Evolutionary conservation across 2,329 filamentous ascomycete species (phyloP), one percentile per base, ranked within the genome.

Genomic region (Phaeosphaeriaceae sp.): DNA sequence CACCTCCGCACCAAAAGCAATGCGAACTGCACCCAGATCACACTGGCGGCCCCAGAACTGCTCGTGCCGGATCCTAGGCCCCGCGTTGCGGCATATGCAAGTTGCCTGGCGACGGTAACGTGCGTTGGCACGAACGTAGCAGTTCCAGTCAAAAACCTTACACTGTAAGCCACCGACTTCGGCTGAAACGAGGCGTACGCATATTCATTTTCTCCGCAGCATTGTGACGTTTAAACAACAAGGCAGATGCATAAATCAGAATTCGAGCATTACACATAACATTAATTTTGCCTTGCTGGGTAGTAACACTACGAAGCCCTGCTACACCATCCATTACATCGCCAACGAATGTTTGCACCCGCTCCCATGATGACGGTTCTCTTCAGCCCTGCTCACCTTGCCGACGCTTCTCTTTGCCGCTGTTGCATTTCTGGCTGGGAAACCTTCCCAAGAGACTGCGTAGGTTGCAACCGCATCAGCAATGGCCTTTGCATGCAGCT

Each of bases 401-500:
- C 39, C 43, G 6, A 52, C 36, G 13, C 48, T 52, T 38, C 44
- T 52, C 48, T 45, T 54, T 16, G 47, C 12, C 4, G 34, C 20
- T 5, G 48, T 48, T 4, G 39, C 42, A 20, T 47, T 48, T 46
- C 60, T 63, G 45, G 61, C 54, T 6, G 66, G 67, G 58, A 72
- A 60, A n/a, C 62, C 62, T 11, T 58, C 54, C 58, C 58, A 62
- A 4, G 59, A 62, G 9, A 46, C 43, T 7, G 60, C 63, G 50
- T 73, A 74, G 47, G 60, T 63, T 2, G 69, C 69, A 5, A 74
- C 68, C 37, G 66, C 55, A 32, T 62, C 62, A 34, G 71, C 72
- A 51, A 74, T 73, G 29, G 58, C 70, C 47, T 67, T 63, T 2
- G 61, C 54, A 51, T 71, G 60, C 17, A 68, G 42, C 43, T 63